Evolutionary conservation across 139 green algal species (phyloP), one percentile per base, ranked within the genome.

Genomic region (Pleodorina starrii): DNA sequence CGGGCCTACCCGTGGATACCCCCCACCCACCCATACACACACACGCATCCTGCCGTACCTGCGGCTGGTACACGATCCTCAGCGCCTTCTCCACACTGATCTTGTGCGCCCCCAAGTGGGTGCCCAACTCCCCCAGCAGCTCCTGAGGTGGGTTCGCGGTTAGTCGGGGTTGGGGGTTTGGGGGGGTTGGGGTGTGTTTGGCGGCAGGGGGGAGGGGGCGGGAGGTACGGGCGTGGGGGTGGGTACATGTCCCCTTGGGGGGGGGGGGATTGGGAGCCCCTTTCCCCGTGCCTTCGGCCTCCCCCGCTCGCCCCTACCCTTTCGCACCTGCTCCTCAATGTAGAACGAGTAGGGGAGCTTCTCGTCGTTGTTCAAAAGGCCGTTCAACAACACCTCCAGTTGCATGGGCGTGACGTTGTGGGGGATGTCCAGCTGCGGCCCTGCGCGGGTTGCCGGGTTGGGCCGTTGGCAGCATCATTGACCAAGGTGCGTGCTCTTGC

Each of bases 281-380:
- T n/a, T n/a, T n/a, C n/a, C n/a, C n/a, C n/a, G n/a, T n/a, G n/a
- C n/a, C n/a, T n/a, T n/a, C n/a, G n/a, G n/a, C n/a, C n/a, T n/a
- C n/a, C n/a, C n/a, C n/a, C n/a, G n/a, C n/a, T n/a, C n/a, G n/a
- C n/a, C n/a, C n/a, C n/a, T 48, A 77, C 4, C 17, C 69, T 25
- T 25, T 48, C 69, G 2, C 38, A 98, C 95, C 90, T 94, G 84
- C 0, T 97, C 96, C 16, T 98, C 90, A 16, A 99, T 94, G 40
- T 97, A 96, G 74, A 99, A 99, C 5, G 96, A 95, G 90, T 99
- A 99, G 7, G 98, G 97, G 44, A 98, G 86, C 72, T 94, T 95
- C 69, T 99, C 97, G 75, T 98, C 96, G 42, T 98, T 93, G 2
- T 93, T 79, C 12, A 99, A 92, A 57, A 99, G 89, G 0, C 92